Evolutionary conservation across 768 basidiomycete species (phyloP).

Genomic region (Lactarius pseudohatsudake): DNA sequence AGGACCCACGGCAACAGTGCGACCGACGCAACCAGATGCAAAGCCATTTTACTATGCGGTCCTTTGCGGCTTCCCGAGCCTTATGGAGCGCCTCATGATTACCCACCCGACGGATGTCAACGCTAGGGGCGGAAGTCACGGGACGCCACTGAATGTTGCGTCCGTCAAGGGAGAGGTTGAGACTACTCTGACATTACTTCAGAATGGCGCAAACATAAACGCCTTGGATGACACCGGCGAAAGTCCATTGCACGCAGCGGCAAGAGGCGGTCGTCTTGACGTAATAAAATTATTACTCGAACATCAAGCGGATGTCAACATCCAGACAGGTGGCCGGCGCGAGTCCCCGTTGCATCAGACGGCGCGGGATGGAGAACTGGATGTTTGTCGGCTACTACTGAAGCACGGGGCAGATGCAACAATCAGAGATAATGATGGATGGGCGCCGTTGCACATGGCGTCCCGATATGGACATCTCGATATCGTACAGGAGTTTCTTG

Average conservation of each 20-base stretch:
- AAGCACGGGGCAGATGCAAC: background rate
- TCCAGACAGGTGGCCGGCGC: background rate
- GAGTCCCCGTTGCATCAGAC: background rate
- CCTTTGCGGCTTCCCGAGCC: background rate
- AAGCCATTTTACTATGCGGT: background rate
- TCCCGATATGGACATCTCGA: background rate
- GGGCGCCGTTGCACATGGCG: background rate
- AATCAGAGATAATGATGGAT: background rate
- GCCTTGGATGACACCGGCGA: rapidly evolving
- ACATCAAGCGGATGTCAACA: background rate
- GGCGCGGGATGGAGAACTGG: background rate
- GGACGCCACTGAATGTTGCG: background rate
- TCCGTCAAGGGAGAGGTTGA: background rate
- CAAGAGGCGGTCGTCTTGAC: rapidly evolving
- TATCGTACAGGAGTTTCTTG: background rate
- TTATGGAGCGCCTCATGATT: background rate
- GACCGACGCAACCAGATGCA: background rate
- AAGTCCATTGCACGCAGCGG: background rate
- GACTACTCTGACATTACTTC: background rate
- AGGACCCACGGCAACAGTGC: background rate
- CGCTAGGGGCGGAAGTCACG: background rate
- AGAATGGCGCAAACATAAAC: background rate
- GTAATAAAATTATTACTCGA: background rate
- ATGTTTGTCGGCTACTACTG: background rate
- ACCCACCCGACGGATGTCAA: background rate